Percentiles rank a stretch among this genome's conserved stretches.
Conservation (phyloP, 805 yeast genomes). For the Candida glaebosa region DNA sequence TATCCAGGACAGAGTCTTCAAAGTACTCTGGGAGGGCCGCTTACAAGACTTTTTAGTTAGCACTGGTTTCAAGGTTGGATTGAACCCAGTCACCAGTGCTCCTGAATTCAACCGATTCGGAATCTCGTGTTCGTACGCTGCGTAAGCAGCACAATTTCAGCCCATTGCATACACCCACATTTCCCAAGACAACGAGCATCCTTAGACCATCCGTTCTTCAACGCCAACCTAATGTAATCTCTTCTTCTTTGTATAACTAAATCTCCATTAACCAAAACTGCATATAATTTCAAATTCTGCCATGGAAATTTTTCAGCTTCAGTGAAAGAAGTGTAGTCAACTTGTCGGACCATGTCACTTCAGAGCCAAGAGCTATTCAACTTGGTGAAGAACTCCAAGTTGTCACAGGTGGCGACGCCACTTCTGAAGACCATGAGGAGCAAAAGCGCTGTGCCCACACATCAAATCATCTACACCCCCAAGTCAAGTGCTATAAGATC, state of each 20-base stretch:
- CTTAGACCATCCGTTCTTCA: no score
- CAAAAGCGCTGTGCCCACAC: slow-evolving; percentile 50
- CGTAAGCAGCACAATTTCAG: no score
- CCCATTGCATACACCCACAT: no score
- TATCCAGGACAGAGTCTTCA: slow-evolving; percentile 55
- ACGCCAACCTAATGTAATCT: no score
- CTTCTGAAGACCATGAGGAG: slow-evolving; percentile 29
- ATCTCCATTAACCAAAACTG: no score
- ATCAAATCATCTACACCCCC: slow-evolving; percentile 70
- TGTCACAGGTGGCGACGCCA: slow-evolving; percentile 45
- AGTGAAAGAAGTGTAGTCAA: neutral
- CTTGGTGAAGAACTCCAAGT: slow-evolving; percentile 37
- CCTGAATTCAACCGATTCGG: slow-evolving; percentile 57
- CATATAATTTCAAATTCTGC: no score
- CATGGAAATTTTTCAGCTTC: neutral
- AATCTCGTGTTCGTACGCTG: slow-evolving; percentile 58
- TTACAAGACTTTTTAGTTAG: slow-evolving; percentile 74
- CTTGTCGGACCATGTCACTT: slow-evolving; percentile 1
- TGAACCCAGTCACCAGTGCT: slow-evolving; percentile 31
- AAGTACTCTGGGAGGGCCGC: slow-evolving; percentile 84
- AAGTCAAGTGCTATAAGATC: slow-evolving; percentile 60
- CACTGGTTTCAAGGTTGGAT: slow-evolving; percentile 60
- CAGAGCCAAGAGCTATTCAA: slow-evolving; percentile 27
- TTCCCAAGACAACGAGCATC: no score
- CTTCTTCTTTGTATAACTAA: no score